Conservation (phyloP, 345 rosid species). For the Excoecaria cochinchinensis region DNA sequence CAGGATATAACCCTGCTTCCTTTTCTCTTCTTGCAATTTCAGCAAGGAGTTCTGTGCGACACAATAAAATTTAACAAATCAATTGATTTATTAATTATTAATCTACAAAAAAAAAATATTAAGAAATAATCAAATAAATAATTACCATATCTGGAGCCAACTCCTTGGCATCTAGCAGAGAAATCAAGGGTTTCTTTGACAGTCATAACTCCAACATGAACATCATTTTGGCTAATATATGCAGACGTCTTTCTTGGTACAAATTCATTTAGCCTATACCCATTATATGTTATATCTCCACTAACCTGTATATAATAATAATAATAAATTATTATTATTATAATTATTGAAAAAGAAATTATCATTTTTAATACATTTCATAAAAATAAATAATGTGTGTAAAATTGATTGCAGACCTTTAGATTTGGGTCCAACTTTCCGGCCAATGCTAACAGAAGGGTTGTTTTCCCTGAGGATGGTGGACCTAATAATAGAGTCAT, state of each 20-base stretch:
- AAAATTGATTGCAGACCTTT: conserved; percentile 36
- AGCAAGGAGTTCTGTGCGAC: conserved; percentile 53
- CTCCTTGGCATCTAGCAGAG: conserved; percentile 90
- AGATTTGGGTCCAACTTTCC: conserved; percentile 69
- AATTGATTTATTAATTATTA: neutral
- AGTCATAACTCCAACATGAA: conserved; percentile 81
- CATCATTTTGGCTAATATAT: conserved; percentile 88
- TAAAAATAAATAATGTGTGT: neutral
- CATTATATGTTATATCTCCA: conserved; percentile 73
- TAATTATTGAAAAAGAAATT: too few relatives aligned
- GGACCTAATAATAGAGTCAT: conserved; percentile 83
- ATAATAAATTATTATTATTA: too few relatives aligned
- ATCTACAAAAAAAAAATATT: neutral
- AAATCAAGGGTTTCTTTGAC: conserved; percentile 92
- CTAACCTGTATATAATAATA: conserved; percentile 40
- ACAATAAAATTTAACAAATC: neutral
- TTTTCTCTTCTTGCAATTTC: conserved; percentile 85
- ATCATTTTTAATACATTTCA: neutral
- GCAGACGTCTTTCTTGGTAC: conserved; percentile 88
- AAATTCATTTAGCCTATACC: conserved; percentile 59
- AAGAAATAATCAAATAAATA: neutral
- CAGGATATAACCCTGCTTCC: conserved; percentile 75
- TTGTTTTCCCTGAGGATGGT: conserved; percentile 91
- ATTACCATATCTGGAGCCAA: conserved; percentile 82
- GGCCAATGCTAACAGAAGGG: conserved; percentile 71